A percentile compares a stretch with the other conserved stretches of the same genome.
phyloP scores from a whole-genome alignment of 2,329 filamentous ascomycete genomes.

The Cryphonectria carpinicola region DNA sequence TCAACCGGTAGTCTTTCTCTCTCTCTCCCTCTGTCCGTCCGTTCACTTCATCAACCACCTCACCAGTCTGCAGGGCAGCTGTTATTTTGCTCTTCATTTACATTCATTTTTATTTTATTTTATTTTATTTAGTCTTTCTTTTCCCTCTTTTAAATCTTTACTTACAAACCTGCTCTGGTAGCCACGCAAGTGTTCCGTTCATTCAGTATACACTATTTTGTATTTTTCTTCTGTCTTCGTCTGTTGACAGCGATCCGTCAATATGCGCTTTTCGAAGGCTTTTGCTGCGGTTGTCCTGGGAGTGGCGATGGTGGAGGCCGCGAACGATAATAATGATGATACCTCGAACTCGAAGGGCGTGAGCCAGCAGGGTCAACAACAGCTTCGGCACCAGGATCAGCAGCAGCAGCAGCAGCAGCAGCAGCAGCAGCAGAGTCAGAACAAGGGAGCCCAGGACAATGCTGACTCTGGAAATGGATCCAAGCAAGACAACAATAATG shows the following conservation, averaged over 20 bases:
- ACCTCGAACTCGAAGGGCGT: conserved; percentile 16
- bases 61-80: conserved; percentile 26
- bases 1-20: neutral
- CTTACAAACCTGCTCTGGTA: conserved; percentile 22
- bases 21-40: conserved; percentile 21
- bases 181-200: conserved; percentile 7
- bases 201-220: neutral
- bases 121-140: neutral
- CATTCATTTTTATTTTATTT: neutral
- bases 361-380: conserved; percentile 6
- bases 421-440: conserved; percentile 11
- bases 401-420: neutral
- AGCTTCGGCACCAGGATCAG: conserved; percentile 10
- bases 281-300: conserved; percentile 34
- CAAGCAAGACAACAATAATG: conserved; percentile 11
- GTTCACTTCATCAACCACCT: conserved; percentile 10
- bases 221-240: neutral
- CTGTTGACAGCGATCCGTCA: conserved; percentile 13
- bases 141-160: conserved; percentile 1
- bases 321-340: conserved; percentile 22
- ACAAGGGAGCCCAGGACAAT: conserved; percentile 9
- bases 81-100: conserved; percentile 4
- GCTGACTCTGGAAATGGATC: conserved; percentile 9
- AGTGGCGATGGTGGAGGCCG: conserved; percentile 31
- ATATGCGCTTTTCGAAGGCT: conserved; percentile 34